phyloP scores from a whole-genome alignment of 164 flowering plant species.

The Stephania yunnanensis region DNA sequence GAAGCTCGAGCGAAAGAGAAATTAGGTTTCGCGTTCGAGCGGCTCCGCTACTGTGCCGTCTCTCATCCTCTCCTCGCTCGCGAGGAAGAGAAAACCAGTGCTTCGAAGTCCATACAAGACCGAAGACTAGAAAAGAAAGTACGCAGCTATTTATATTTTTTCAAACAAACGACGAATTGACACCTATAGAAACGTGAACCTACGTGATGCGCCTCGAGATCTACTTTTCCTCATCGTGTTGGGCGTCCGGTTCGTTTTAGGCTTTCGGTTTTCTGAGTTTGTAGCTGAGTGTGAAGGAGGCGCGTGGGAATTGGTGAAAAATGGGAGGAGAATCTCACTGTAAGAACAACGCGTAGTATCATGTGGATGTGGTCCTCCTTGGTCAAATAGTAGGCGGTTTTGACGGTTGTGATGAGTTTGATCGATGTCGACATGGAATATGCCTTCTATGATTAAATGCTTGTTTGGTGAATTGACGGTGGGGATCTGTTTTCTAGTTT shows the following conservation, averaged over 20 bases:
- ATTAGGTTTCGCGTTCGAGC: not conserved
- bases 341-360: not conserved
- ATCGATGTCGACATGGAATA: not conserved
- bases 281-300: not conserved
- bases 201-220: too few species aligned
- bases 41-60: not conserved
- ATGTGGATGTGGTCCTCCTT: not conserved
- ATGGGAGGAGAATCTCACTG: not conserved
- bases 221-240: too few species aligned
- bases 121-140: not conserved
- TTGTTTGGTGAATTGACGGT: not conserved
- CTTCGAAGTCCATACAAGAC: slow-evolving; percentile 8
- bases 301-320: not conserved
- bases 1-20: not conserved
- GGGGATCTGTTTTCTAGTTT: not conserved
- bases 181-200: too few species aligned
- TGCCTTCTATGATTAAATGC: not conserved
- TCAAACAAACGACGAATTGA: too few species aligned
- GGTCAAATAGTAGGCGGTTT: not conserved
- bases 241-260: too few species aligned
- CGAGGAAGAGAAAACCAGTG: slow-evolving; percentile 7
- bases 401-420: not conserved
- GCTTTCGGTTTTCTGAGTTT: too few species aligned
- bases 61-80: slow-evolving; percentile 10
- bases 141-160: not conserved